These are phyloP conservation scores for Penicillium hordei DNA, from an alignment of 2,329 filamentous ascomycete species.

Conservation along the genomic window DNA sequence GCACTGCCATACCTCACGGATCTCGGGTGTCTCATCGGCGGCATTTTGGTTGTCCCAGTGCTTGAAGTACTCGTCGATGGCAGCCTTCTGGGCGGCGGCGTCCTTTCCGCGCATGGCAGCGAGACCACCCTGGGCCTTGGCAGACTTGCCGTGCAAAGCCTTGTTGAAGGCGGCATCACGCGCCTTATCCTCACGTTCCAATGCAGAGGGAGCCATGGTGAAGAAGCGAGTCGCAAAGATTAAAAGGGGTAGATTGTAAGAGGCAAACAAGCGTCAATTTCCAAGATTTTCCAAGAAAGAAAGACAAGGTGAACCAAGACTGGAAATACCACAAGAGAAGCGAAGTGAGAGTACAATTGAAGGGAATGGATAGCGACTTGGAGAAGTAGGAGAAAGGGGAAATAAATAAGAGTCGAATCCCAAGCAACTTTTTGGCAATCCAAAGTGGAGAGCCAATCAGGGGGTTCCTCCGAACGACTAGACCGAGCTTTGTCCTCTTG, in stretches of 20 bases:
- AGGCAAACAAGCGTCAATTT: conserved; percentile 10
- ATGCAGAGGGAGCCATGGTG: conserved; percentile 55
- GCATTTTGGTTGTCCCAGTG: conserved; percentile 87
- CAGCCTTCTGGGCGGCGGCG: conserved; percentile 71
- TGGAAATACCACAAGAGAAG: conserved; percentile 11
- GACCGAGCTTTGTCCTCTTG: conserved; percentile 9
- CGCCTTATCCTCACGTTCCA: conserved; percentile 78
- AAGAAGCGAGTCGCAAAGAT: conserved; percentile 13
- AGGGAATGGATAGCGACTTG: conserved; percentile 13
- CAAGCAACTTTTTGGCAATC: conserved; percentile 25
- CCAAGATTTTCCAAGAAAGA: background rate
- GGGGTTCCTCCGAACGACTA: conserved; percentile 8
- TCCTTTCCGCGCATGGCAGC: conserved; percentile 85
- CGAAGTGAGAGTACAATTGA: conserved; percentile 14
- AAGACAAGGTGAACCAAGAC: conserved; percentile 3
- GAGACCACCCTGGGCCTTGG: conserved; percentile 69
- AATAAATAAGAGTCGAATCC: conserved; percentile 23
- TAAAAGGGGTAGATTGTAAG: conserved; percentile 24
- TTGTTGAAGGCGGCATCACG: conserved; percentile 92
- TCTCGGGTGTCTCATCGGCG: conserved; percentile 77
- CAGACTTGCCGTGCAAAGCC: conserved; percentile 75
- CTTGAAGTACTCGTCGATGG: conserved; percentile 91
- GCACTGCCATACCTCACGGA: conserved; percentile 64
- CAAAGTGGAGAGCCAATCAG: conserved; percentile 12
- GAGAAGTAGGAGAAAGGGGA: conserved; percentile 15